Evolutionary conservation across 768 basidiomycete genomes (phyloP), one percentile per base, ranked within the genome.

Genomic region (Rhodotorula kratochvilovae): DNA sequence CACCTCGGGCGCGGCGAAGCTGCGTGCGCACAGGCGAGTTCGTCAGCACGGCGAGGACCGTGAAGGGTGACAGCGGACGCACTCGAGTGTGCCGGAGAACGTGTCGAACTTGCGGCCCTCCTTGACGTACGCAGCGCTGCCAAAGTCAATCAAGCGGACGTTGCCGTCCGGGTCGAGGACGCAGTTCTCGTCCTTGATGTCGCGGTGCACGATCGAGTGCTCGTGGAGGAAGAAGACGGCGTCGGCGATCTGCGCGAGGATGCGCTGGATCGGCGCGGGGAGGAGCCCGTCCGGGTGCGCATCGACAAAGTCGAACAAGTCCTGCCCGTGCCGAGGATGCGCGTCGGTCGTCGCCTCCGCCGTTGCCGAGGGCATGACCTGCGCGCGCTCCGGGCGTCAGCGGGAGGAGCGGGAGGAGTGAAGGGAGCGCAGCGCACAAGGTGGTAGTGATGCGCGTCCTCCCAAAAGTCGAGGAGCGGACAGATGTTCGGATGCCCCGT

Each of bases 401-500:
- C 12, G 54, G 27, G 29, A 62, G 54, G 6, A 0, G 54, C 3
- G 1, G 8, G 17, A 16, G 19, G 54, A 16, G 45, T 87, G 19
- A 86, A 86, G 31, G 23, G 46, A 51, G 31, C 2, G 42, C 11
- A 91, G 63, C 97, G 84, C 59, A 97, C 88, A 77, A 97, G 85
- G 80, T 97, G 96, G 80, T 98, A 99, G 79, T 91, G 96, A 81
- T 96, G 90, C 64, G 85, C 87, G 78, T 98, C 95, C 80, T 98
- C 95, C 79, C 97, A 98, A 80, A 95, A 99, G 79, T 98, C 95
- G 62, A 94, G 84, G 43, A 99, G 83, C 35, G 91, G 90, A 79
- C 93, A 93, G 65, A 99, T 91, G 79, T 94, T 95, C 10, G 95
- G 94, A 79, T 97, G 95, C 4, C 94, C 94, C 77, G 90, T 88